Conservation (phyloP, 2,329 filamentous ascomycete genomes). For the Grosmannia penicillata region DNA sequence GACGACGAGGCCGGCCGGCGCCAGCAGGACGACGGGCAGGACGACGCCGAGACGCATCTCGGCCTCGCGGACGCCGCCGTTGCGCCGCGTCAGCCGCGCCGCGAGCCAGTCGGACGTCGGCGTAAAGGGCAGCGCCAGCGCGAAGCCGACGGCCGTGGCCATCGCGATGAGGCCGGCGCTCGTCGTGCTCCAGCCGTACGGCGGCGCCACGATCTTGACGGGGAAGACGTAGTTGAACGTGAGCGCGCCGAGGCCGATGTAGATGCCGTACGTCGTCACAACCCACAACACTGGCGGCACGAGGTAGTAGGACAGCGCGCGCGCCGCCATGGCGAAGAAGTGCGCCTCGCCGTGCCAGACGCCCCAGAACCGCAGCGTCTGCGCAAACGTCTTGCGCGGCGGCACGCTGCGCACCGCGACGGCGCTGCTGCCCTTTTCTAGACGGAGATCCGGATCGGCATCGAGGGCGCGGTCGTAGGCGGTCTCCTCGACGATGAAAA, state of each 20-base stretch:
- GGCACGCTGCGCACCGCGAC: too few relatives aligned
- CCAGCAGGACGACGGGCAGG: conserved; percentile 21
- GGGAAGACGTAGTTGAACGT: conserved; percentile 36
- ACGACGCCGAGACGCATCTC: conserved; percentile 29
- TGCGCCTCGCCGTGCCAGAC: conserved; percentile 24
- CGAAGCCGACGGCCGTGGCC: conserved; percentile 19
- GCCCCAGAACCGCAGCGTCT: conserved; percentile 28
- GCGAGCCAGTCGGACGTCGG: conserved; percentile 26
- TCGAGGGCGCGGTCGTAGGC: conserved; percentile 13
- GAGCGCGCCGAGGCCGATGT: conserved; percentile 32
- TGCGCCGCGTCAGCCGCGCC: conserved; percentile 25
- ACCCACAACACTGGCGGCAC: conserved; percentile 35
- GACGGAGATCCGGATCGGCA: neutral
- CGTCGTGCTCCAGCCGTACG: conserved; percentile 29
- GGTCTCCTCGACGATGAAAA: conserved; percentile 20
- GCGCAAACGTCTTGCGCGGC: conserved; percentile 22
- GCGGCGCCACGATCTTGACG: conserved; percentile 25
- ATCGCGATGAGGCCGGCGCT: conserved; percentile 31
- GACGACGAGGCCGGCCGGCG: conserved; percentile 26
- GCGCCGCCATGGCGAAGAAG: conserved; percentile 28
- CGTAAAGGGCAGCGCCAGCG: conserved; percentile 28
- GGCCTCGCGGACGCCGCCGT: conserved; percentile 30
- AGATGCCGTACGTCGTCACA: conserved; percentile 29
- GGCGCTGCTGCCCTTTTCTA: neutral
- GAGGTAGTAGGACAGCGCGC: conserved; percentile 30